Conservation (phyloP, 768 basidiomycete species). For the Rhodocollybia butyracea region DNA sequence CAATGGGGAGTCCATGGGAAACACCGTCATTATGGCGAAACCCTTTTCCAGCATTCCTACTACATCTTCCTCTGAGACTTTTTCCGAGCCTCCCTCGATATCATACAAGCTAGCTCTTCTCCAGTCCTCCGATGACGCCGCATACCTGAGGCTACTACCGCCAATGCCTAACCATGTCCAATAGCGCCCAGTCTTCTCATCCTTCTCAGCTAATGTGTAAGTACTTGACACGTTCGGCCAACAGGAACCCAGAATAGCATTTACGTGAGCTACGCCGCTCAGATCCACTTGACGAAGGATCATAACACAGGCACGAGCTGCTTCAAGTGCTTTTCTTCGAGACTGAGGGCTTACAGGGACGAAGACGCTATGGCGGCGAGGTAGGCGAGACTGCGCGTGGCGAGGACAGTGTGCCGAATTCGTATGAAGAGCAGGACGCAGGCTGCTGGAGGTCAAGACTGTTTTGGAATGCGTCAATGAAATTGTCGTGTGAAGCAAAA, state of each 20-base stretch:
- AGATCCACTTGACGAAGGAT: conserved; percentile 6
- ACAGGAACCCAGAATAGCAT: conserved; percentile 6
- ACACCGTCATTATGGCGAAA: conserved; percentile 38
- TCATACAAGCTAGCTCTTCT: neutral
- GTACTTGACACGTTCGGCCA: conserved; percentile 8
- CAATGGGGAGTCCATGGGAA: conserved; percentile 40
- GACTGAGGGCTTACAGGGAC: conserved; percentile 11
- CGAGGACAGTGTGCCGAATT: conserved; percentile 15
- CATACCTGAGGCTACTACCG: neutral
- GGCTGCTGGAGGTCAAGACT: conserved; percentile 9
- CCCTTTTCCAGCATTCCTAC: conserved; percentile 37
- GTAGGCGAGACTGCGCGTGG: conserved; percentile 24
- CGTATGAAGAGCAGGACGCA: conserved; percentile 1
- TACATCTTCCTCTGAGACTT: conserved; percentile 36
- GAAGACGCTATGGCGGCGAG: conserved; percentile 20
- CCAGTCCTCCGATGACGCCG: neutral
- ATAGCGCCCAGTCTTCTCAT: neutral
- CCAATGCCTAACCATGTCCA: neutral
- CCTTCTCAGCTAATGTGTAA: neutral
- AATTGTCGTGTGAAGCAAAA: conserved; percentile 22
- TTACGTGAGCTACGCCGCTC: conserved; percentile 1
- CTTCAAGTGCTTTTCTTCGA: conserved; percentile 1
- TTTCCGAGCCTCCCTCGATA: conserved; percentile 20
- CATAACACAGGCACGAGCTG: conserved; percentile 1
- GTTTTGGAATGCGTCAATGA: conserved; percentile 19